These are phyloP conservation scores for Tetrahymena borealis DNA, from an alignment of 73 alveolate genomes.

Conservation along the genomic window DNA sequence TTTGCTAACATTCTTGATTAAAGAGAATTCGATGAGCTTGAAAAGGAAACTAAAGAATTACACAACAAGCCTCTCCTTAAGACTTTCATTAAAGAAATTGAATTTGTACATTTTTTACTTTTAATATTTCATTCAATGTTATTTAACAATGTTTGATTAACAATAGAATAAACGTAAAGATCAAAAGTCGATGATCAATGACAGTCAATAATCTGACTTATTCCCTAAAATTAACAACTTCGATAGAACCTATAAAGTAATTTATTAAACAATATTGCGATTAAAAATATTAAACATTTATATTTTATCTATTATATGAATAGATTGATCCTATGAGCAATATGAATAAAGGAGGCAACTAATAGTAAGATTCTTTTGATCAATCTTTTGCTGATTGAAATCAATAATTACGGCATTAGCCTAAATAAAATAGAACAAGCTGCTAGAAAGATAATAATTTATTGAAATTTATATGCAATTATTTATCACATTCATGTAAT, in stretches of 20 bases:
- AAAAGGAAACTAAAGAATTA: constrained; percentile 18
- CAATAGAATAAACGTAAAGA: background rate
- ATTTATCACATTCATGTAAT: no score
- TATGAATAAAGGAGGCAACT: background rate
- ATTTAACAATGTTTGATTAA: background rate
- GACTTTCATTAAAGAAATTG: constrained; percentile 14
- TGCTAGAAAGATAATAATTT: no score
- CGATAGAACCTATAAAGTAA: background rate
- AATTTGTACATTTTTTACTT: background rate
- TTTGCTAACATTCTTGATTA: constrained; percentile 48
- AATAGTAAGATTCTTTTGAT: background rate
- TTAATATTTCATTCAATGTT: background rate
- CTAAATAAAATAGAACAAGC: no score
- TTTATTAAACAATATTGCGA: background rate
- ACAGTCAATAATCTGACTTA: constrained; percentile 38
- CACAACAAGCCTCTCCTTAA: constrained; percentile 26
- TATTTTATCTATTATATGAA: background rate
- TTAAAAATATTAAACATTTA: background rate
- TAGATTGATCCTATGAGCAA: background rate
- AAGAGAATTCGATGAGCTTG: constrained; percentile 9
- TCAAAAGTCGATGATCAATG: constrained; percentile 2
- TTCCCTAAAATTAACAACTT: constrained; percentile 21
- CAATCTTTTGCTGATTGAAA: background rate
- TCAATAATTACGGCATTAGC: no score
- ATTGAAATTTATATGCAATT: no score